Percentiles rank a stretch among this genome's conserved stretches.
phyloP scores from a whole-genome alignment of 2,329 filamentous ascomycete species.

The Cladosporium sp. region DNA sequence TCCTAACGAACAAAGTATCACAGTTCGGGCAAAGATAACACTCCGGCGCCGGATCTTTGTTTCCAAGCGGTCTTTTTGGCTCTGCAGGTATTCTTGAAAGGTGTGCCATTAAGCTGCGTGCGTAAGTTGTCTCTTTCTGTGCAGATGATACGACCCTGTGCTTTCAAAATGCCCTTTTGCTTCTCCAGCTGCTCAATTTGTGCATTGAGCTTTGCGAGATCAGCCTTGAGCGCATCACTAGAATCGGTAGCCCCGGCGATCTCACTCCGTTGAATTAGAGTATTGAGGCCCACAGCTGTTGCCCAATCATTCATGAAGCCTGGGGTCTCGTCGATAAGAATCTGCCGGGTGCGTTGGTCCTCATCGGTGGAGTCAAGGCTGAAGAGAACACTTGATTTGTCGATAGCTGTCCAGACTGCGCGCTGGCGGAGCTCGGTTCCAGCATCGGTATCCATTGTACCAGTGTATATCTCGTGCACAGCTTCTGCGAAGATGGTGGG shows the following conservation, averaged over 20 bases:
- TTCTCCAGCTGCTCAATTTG: too few relatives aligned
- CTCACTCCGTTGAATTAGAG: neutral
- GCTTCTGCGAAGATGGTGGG: neutral
- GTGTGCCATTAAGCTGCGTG: too few relatives aligned
- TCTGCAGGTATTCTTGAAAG: neutral
- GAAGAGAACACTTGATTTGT: neutral
- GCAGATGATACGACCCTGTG: too few relatives aligned
- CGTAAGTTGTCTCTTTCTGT: too few relatives aligned
- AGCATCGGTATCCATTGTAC: neutral
- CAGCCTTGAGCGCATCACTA: neutral
- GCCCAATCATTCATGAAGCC: neutral
- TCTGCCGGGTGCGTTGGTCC: neutral
- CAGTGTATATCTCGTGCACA: neutral
- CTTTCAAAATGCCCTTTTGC: too few relatives aligned
- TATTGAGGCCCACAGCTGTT: too few relatives aligned
- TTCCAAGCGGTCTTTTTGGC: neutral
- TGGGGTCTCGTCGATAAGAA: neutral
- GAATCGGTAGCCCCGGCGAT: neutral
- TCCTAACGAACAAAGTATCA: neutral
- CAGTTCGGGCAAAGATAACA: neutral
- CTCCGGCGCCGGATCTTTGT: neutral
- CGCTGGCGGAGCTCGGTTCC: neutral
- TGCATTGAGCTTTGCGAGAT: neutral
- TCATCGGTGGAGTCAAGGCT: neutral
- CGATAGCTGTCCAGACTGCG: neutral